Base-by-base conservation (phyloP, 1,139 yeast species). In the Debaryomycetaceae sp. region DNA sequence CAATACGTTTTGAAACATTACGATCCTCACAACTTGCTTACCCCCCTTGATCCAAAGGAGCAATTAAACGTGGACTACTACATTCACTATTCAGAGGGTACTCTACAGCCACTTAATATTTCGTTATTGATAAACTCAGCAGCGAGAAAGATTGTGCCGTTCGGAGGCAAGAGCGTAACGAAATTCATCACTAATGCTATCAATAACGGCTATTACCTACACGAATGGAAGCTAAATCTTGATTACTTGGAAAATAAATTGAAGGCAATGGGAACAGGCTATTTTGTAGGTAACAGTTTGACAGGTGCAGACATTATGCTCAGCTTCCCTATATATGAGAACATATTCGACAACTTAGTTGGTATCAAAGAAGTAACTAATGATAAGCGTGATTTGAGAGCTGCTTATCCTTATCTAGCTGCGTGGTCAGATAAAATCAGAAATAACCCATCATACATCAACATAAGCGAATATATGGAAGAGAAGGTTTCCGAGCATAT, bases 221-320 rank as follows among this genome's bases (percentile, higher is more conserved):
- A 67, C 41, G 78, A 75, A 48, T 58, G 73, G 61, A 55, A 59
- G 33, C 55, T 61, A 30, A 66, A 70, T 41, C 60, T 75, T 61
- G 62, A 65, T 33, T 71, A 59, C 45, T 58, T 75, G 46, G 79
- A 76, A 37, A 51, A 53, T 11, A 61, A 62, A 40, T 59, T 76
- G 40, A 57, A 53, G 30, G 55, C 61, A 37, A 65, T 71, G 37
- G 68, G 69, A 17, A 63, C 70, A 8, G 78, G 78, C 0, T 77
- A 49, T 58, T 78, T 81, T 53, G 83, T 78, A 8, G 81, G 81
- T 3, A 68, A 75, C 42, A 67, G 67, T 43, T 59, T 81, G 39
- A 67, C 81, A 1, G 85, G 71, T 2, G 87, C 87, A 2, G 88
- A 82, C 51, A 65, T 82, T 36, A 70, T 79, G 17, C 53, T 76